These are phyloP conservation scores for Obelidium mucronatum DNA, from an alignment of 192 early-diverging fungal species.

Conservation along the genomic window DNA sequence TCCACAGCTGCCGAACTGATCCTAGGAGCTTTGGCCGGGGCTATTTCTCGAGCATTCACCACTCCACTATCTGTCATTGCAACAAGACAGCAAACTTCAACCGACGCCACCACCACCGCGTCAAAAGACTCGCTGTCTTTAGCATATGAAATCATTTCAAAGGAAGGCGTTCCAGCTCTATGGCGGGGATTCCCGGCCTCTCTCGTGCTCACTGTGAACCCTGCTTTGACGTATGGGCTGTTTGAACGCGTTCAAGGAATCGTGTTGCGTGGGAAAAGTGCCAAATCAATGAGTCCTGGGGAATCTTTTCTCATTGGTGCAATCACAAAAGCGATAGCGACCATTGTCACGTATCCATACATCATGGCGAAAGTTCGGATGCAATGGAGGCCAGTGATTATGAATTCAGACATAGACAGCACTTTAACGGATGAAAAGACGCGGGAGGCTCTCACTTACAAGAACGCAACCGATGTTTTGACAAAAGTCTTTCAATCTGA, in stretches of 20 bases:
- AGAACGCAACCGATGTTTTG: slow-evolving; percentile 84
- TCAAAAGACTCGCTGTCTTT: slow-evolving; percentile 64
- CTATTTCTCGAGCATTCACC: slow-evolving; percentile 84
- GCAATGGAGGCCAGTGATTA: slow-evolving; percentile 68
- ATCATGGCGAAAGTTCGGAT: slow-evolving; percentile 99
- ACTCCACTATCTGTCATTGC: slow-evolving; percentile 92
- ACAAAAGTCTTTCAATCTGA: slow-evolving; percentile 75
- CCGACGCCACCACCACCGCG: slow-evolving; percentile 64
- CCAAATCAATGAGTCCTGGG: slow-evolving; percentile 65
- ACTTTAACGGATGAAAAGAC: neutral
- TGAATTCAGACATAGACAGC: slow-evolving; percentile 4
- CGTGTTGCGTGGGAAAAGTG: neutral
- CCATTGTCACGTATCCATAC: slow-evolving; percentile 81
- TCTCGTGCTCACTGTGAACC: slow-evolving; percentile 90
- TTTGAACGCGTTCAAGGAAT: slow-evolving; percentile 76
- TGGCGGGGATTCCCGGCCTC: slow-evolving; percentile 94
- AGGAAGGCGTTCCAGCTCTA: slow-evolving; percentile 81
- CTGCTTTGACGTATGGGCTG: slow-evolving; percentile 93
- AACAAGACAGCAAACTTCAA: slow-evolving; percentile 65
- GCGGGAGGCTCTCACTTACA: slow-evolving; percentile 67
- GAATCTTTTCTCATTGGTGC: slow-evolving; percentile 91
- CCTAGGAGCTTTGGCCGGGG: slow-evolving; percentile 89
- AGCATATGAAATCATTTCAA: slow-evolving; percentile 69
- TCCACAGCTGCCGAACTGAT: slow-evolving; percentile 17
- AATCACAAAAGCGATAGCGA: slow-evolving; percentile 88